Base-by-base conservation (phyloP, 2,329 filamentous ascomycete genomes). In the Ceratocystis variospora region DNA sequence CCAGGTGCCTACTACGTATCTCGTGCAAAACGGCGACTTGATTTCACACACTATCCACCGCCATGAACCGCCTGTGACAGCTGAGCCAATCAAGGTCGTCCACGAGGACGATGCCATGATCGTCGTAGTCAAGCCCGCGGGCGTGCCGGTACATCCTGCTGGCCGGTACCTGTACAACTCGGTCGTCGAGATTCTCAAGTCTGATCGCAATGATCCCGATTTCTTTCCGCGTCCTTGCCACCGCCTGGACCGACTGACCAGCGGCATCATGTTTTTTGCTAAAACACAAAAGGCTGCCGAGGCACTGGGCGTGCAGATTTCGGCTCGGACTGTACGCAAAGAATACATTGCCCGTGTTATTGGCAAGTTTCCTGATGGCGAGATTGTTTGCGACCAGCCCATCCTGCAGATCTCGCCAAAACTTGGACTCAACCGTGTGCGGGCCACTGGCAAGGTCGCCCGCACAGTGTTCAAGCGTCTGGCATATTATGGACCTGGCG, bases 91-190 rank as follows among this genome's bases (percentile, higher is more conserved):
- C 62, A 84, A 83, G 17, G 82, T 96, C 59, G 85, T 99, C 48
- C 88, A 96, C 75, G 94, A 99, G 75, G 90, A 96, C 71, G 84
- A 95, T 59, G 88, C 92, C 70, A 87, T 99, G 79, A 88, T 99
- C 68, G 92, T 97, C 69, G 96, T 99, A 74, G 91, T 96, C 78
- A 99, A 99, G 76, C 94, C 94, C 0, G 88, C 93, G 0, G 94
- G 94, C 5, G 87, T 99, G 50, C 94, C 94, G 0, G 94, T 99
- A 0, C 94, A 99, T 75, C 90, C 94, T 5, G 93, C 94, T 0
- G 94, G 94, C 5, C 86, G 94, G 62, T 99, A 99, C 79, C 91
- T 93, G 75, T 96, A 88, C 80, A 99, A 99, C 77, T 93, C 90
- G 0, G 83, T 99, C 59, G 83, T 96, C 48, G 92, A 97, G 78